phyloP scores from a whole-genome alignment of 306 rosid genomes.

The Senna tora region DNA sequence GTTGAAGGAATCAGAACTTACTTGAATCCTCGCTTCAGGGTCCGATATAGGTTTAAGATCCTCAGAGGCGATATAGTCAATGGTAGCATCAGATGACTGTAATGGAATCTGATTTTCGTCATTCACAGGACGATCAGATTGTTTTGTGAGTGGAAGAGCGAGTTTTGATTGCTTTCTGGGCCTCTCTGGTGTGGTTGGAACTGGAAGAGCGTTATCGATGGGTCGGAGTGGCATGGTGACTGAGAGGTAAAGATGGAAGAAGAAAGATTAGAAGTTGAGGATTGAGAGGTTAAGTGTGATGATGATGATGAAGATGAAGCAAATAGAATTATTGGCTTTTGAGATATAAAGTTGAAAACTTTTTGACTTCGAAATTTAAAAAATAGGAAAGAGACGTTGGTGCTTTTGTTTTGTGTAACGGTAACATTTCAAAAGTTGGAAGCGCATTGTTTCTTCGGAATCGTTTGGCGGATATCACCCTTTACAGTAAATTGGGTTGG shows the following conservation, averaged over 20 bases:
- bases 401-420: slow-evolving; percentile 22
- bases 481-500: too few relatives aligned
- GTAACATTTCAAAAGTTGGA: slow-evolving; percentile 36
- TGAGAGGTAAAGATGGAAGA: not conserved
- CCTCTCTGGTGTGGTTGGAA: slow-evolving; percentile 66
- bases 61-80: slow-evolving; percentile 74
- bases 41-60: slow-evolving; percentile 71
- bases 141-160: slow-evolving; percentile 50
- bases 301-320: slow-evolving; percentile 6
- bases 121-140: slow-evolving; percentile 38
- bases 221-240: slow-evolving; percentile 79
- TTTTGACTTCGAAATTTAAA: slow-evolving; percentile 17
- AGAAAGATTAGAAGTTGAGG: not conserved
- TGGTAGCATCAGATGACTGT: slow-evolving; percentile 56
- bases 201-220: slow-evolving; percentile 83
- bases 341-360: slow-evolving; percentile 2
- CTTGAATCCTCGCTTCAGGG: slow-evolving; percentile 70
- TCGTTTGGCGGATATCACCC: too few relatives aligned
- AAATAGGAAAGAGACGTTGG: slow-evolving; percentile 41
- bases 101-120: slow-evolving; percentile 64
- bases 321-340: not conserved
- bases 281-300: not conserved
- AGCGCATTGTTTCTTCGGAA: not conserved
- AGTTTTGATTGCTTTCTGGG: slow-evolving; percentile 77
- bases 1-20: slow-evolving; percentile 14